A percentile compares a stretch with the other conserved stretches of the same genome.
Evolutionary conservation across 75 land plant species (phyloP).

Genomic region (Larix kaempferi): DNA sequence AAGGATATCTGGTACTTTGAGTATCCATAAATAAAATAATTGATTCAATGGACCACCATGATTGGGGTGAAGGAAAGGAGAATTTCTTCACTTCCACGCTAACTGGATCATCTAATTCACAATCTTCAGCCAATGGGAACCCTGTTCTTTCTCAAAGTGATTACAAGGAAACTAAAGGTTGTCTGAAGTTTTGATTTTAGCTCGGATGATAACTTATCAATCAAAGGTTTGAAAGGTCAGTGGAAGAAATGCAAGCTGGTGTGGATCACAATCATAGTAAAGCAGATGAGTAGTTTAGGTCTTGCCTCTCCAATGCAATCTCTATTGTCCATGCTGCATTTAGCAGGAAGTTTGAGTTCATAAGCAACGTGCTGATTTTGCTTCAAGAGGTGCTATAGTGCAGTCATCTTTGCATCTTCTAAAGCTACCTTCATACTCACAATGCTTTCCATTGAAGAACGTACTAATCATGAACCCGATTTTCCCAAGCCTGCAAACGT

Average conservation of each 20-base stretch:
- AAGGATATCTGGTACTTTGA: neutral
- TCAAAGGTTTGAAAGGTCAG: slow-evolving; percentile 60
- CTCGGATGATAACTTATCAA: slow-evolving; percentile 20
- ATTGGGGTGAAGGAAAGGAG: slow-evolving; percentile 8
- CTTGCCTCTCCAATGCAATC: too few relatives aligned
- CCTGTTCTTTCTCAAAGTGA: neutral
- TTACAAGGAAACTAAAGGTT: slow-evolving; percentile 7
- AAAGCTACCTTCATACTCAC: too few relatives aligned
- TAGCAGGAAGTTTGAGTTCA: too few relatives aligned
- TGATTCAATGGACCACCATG: slow-evolving; percentile 4
- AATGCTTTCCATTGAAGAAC: too few relatives aligned
- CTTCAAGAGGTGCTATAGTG: too few relatives aligned
- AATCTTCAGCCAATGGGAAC: slow-evolving; percentile 5
- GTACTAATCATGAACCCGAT: too few relatives aligned
- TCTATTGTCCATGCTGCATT: too few relatives aligned
- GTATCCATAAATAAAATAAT: neutral
- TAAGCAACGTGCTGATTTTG: too few relatives aligned
- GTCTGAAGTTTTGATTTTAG: slow-evolving; percentile 1
- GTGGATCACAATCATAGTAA: slow-evolving; percentile 53
- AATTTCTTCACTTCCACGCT: neutral
- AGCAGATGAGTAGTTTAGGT: slow-evolving; percentile 38
- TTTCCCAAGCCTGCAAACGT: too few relatives aligned
- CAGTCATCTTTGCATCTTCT: too few relatives aligned
- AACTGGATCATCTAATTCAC: neutral
- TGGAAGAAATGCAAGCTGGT: slow-evolving; percentile 54